Percentiles rank a stretch among this genome's conserved stretches.
These are phyloP conservation scores for Volutella citrinella DNA, from an alignment of 2,329 filamentous ascomycete genomes.

Conservation along the genomic window DNA sequence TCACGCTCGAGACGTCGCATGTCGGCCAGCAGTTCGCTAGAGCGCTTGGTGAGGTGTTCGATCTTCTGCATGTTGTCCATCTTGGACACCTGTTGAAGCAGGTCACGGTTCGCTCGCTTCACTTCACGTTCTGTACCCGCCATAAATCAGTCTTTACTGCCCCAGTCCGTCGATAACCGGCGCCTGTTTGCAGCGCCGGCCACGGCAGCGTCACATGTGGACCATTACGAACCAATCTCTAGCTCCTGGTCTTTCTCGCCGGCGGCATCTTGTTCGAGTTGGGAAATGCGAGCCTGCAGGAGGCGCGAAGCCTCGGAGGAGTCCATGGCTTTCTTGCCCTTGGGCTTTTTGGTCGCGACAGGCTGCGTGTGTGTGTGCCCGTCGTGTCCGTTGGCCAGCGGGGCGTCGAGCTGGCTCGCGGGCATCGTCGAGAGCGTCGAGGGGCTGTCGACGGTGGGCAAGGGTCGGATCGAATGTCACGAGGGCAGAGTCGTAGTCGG, in stretches of 20 bases:
- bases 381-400: slow-evolving; percentile 41
- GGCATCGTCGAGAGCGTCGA: slow-evolving; percentile 39
- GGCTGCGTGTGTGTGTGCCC: slow-evolving; percentile 36
- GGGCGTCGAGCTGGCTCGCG: slow-evolving; percentile 39
- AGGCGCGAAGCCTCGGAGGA: slow-evolving; percentile 88
- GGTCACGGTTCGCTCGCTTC: slow-evolving; percentile 87
- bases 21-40: slow-evolving; percentile 84
- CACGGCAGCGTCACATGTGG: too few relatives aligned
- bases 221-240: slow-evolving; percentile 89
- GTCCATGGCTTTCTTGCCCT: slow-evolving; percentile 80
- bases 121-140: slow-evolving; percentile 76
- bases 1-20: slow-evolving; percentile 96
- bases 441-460: too few relatives aligned
- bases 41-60: slow-evolving; percentile 85
- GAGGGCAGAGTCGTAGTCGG: slow-evolving; percentile 11
- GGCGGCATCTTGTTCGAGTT: slow-evolving; percentile 88
- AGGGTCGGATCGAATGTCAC: slow-evolving; percentile 20
- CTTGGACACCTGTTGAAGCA: slow-evolving; percentile 83
- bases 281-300: slow-evolving; percentile 88
- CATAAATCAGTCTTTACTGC: slow-evolving; percentile 27
- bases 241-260: slow-evolving; percentile 93
- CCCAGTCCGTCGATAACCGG: too few relatives aligned
- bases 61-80: slow-evolving; percentile 91
- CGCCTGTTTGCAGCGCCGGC: too few relatives aligned
- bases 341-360: slow-evolving; percentile 68